Conservation (phyloP, 192 early-diverging fungal genomes). For the Linderina pennispora region DNA sequence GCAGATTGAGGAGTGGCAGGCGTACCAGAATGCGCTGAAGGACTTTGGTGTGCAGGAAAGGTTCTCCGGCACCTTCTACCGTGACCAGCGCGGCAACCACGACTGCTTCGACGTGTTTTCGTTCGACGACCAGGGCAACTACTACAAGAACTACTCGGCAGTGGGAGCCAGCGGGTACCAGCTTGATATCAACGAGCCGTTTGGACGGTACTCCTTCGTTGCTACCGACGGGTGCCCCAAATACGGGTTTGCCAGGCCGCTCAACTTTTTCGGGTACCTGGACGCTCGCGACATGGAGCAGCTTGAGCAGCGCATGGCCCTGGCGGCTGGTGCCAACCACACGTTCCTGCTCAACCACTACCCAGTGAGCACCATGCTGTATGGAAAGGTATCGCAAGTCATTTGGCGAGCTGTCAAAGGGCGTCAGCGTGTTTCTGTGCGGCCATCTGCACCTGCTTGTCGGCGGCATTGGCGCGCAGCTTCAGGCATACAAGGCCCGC, state of each 20-base stretch:
- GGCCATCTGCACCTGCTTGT: slow-evolving; percentile 82
- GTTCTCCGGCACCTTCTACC: slow-evolving; percentile 60
- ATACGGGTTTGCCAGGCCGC: slow-evolving; percentile 67
- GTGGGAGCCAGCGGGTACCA: slow-evolving; percentile 48
- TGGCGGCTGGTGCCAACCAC: slow-evolving; percentile 53
- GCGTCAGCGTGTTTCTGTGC: slow-evolving; percentile 73
- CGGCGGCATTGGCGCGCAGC: slow-evolving; percentile 44
- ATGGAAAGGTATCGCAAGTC: slow-evolving; percentile 56
- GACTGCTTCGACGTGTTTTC: slow-evolving; percentile 81
- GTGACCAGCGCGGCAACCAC: slow-evolving; percentile 91
- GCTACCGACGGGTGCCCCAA: slow-evolving; percentile 75
- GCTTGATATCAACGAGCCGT: slow-evolving; percentile 54
- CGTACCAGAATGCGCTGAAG: slow-evolving; percentile 61
- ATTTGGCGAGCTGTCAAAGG: slow-evolving; percentile 53
- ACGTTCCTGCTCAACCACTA: slow-evolving; percentile 56
- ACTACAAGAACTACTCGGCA: slow-evolving; percentile 54
- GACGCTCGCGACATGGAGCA: slow-evolving; percentile 67
- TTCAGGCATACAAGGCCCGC: slow-evolving; percentile 62
- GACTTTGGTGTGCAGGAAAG: slow-evolving; percentile 41
- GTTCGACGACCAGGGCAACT: slow-evolving; percentile 55
- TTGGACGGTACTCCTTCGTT: slow-evolving; percentile 80
- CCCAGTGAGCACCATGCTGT: slow-evolving; percentile 72
- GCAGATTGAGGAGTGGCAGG: slow-evolving; percentile 74
- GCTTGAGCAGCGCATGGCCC: slow-evolving; percentile 50
- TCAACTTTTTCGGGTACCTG: slow-evolving; percentile 89